Evolutionary conservation across 1,284 basidiomycete species (phyloP).

Genomic region (Trametes polyzona): DNA sequence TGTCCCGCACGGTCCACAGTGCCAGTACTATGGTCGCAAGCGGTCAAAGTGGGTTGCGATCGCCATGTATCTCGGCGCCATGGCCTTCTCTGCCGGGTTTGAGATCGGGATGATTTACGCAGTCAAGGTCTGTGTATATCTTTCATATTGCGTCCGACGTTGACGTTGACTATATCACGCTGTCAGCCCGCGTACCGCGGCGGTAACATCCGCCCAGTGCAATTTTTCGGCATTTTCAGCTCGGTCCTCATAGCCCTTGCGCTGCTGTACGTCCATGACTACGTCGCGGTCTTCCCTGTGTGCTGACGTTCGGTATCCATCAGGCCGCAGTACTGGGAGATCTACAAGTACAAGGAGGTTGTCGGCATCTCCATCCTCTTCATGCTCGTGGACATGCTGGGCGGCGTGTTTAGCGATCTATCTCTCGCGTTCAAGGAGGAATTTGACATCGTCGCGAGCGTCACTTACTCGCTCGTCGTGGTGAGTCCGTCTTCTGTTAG

Average conservation of each 20-base stretch:
- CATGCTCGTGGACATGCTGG: conserved; percentile 72
- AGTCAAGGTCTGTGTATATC: conserved; percentile 44
- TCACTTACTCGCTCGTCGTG: conserved; percentile 65
- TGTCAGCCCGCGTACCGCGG: conserved; percentile 49
- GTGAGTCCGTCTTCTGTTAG: conserved; percentile 41
- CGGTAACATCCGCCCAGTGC: conserved; percentile 51
- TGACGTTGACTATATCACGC: not conserved
- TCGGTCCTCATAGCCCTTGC: conserved; percentile 65
- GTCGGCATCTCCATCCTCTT: conserved; percentile 75
- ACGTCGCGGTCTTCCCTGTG: not conserved
- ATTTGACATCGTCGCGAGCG: conserved; percentile 69
- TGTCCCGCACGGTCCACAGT: conserved; percentile 41
- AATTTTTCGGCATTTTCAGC: conserved; percentile 69
- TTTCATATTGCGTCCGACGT: not conserved
- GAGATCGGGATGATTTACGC: conserved; percentile 67
- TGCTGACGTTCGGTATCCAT: not conserved
- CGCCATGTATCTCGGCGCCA: conserved; percentile 40
- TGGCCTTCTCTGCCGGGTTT: conserved; percentile 55
- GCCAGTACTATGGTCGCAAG: conserved; percentile 59
- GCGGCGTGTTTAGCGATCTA: conserved; percentile 73
- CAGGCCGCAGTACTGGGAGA: conserved; percentile 67
- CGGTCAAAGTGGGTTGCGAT: conserved; percentile 39
- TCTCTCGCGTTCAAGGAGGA: conserved; percentile 70
- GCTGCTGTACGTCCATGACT: conserved; percentile 51
- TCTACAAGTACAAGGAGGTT: conserved; percentile 71